Evolutionary conservation across 2,329 filamentous ascomycete species (phyloP), one percentile per base, ranked within the genome.

Genomic region (Ascochyta lentis): DNA sequence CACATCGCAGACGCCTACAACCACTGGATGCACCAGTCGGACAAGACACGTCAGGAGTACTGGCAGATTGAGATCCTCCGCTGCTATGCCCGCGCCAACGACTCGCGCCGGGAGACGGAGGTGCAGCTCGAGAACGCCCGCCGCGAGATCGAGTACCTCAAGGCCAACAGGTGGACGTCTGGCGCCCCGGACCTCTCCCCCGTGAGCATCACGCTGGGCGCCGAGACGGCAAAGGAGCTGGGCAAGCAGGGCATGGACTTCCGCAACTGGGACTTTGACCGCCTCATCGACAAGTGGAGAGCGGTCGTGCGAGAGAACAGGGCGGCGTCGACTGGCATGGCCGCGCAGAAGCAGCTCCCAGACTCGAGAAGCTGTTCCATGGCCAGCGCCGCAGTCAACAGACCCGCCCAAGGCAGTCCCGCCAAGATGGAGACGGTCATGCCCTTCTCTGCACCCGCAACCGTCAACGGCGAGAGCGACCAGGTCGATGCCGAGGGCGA

Each of bases 1-100:
- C 94, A 98, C 71, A 75, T 96, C 6, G 84, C 89, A n/a, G 85
- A 88, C 13, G 87, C 91, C 0, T 96, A 87, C 71, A 82, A 84
- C 6, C 88, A 91, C 38, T 98, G 93, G 93, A 85, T 85, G 47
- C 80, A 80, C 1, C 79, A 95, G 24, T 76, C 86, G 0, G 78
- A 80, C n/a, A 60, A 73, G 26, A 75, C 79, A 39, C 69, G 76
- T 43, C 72, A 77, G 42, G 74, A 78, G 31, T 73, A 71, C 27
- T 82, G 80, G 80, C 77, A 77, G 50, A 63, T 81, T 29, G 80
- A 82, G 61, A 72, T 79, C 15, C 64, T 80, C 43, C 76, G 80
- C 37, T 77, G 78, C 27, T 79, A 77, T 59, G 73, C 76, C n/a
- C 74, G 75, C 15, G 71, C 74, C 6, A 68, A 76, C 45, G 76